Percentiles rank a stretch among this genome's conserved stretches.
phyloP scores from a whole-genome alignment of 495 filamentous ascomycete genomes.

The Neurospora sp. region DNA sequence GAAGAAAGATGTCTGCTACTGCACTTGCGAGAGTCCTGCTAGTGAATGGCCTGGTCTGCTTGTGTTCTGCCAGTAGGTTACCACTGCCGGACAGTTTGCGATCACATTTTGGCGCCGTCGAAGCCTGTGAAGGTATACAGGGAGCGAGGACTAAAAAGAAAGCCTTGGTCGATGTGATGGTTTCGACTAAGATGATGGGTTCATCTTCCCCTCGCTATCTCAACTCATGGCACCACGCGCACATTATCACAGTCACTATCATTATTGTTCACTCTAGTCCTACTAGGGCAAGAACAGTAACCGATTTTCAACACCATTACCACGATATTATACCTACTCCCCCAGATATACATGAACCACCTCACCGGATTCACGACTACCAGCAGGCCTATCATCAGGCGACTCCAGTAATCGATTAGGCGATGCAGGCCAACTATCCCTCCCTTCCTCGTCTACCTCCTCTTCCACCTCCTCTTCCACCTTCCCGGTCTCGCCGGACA shows the following conservation, averaged over 20 bases:
- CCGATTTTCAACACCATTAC: neutral
- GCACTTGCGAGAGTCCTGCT: too few species aligned
- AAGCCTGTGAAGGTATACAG: neutral
- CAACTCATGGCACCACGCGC: neutral
- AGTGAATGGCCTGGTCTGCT: too few species aligned
- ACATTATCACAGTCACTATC: neutral
- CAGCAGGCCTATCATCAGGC: neutral
- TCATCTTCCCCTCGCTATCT: neutral
- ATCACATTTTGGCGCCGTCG: neutral
- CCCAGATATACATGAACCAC: neutral
- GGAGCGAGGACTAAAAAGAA: neutral
- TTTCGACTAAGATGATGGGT: neutral
- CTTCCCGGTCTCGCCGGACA: too few species aligned
- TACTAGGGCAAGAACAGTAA: neutral
- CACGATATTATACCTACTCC: neutral
- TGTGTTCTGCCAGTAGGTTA: too few species aligned
- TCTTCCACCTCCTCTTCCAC: neutral
- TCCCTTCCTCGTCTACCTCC: too few species aligned
- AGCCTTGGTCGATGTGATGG: neutral
- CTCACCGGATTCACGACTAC: neutral
- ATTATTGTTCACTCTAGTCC: neutral
- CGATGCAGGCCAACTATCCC: neutral
- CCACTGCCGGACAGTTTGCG: neutral
- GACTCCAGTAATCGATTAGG: neutral
- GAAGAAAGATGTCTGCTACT: conserved; percentile 24